A percentile compares a stretch with the other conserved stretches of the same genome.
Conservation (phyloP, 1,284 basidiomycete genomes). For the Ustilago esculenta region DNA sequence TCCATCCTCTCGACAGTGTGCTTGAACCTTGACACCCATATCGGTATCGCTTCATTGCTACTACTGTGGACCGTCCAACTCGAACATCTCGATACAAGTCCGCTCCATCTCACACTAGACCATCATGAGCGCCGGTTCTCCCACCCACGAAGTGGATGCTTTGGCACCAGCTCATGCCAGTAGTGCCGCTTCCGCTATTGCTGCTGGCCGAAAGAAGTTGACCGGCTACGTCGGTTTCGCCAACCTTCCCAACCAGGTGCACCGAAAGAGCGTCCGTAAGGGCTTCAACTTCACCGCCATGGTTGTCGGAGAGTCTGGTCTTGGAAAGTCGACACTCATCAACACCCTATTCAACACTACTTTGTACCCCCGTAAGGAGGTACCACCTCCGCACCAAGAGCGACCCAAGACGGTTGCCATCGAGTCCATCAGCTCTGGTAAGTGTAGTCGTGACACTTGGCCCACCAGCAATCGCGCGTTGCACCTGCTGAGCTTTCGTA, state of each 20-base stretch:
- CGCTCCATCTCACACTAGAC: neutral
- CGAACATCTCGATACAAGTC: neutral
- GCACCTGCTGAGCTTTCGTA: neutral
- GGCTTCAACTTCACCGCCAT: conserved; percentile 65
- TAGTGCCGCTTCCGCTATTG: conserved; percentile 8
- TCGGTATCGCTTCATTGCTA: too few species aligned
- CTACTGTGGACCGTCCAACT: neutral
- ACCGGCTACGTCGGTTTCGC: conserved; percentile 66
- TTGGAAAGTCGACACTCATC: conserved; percentile 66
- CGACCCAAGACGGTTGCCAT: conserved; percentile 65
- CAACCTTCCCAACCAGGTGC: conserved; percentile 66
- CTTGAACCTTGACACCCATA: too few species aligned
- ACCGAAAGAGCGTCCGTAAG: conserved; percentile 62
- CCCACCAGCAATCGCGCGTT: neutral
- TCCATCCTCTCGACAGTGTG: too few species aligned
- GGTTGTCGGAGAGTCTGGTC: conserved; percentile 66
- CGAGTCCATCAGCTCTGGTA: conserved; percentile 65
- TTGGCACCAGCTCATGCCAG: conserved; percentile 10
- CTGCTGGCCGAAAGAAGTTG: conserved; percentile 54
- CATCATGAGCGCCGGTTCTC: conserved; percentile 29
- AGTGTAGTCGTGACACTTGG: too few species aligned
- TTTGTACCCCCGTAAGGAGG: conserved; percentile 64
- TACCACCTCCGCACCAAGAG: conserved; percentile 59
- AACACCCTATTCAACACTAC: conserved; percentile 67
- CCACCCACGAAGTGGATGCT: conserved; percentile 16